Percentiles rank a stretch among this genome's conserved stretches.
Evolutionary conservation across 257 asterid genomes (phyloP).

Genomic region (Rubia yunnanensis): DNA sequence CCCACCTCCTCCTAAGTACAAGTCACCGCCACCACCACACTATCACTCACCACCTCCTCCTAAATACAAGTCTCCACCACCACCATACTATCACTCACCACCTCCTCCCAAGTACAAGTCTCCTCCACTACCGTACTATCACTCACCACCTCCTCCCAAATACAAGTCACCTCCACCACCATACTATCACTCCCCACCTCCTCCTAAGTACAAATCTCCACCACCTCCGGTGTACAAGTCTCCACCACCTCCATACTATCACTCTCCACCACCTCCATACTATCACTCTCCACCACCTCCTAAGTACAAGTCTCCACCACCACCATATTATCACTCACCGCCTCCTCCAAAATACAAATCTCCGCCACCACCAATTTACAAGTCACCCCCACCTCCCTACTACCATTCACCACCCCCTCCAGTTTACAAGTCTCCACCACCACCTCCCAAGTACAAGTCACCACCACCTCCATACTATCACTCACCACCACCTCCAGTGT

Average conservation of each 20-base stretch:
- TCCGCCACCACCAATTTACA: background rate
- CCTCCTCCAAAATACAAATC: background rate
- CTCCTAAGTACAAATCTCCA: background rate
- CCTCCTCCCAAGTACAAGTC: constrained; percentile 1
- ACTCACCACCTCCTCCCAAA: background rate
- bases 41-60: background rate
- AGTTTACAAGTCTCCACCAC: background rate
- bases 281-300: background rate
- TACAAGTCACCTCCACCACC: background rate
- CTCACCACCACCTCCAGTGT: background rate
- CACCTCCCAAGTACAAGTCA: background rate
- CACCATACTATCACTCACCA: background rate
- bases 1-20: background rate
- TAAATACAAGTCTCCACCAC: background rate
- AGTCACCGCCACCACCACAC: background rate
- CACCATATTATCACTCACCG: background rate
- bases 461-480: background rate
- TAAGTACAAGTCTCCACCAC: background rate
- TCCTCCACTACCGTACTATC: background rate
- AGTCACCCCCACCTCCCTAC: background rate
- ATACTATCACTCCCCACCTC: background rate
- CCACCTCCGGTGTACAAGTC: background rate
- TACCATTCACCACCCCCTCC: background rate
- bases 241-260: background rate
- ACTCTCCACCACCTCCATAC: background rate